phyloP scores from a whole-genome alignment of 1,284 basidiomycete genomes.

The Athelia sp. region DNA sequence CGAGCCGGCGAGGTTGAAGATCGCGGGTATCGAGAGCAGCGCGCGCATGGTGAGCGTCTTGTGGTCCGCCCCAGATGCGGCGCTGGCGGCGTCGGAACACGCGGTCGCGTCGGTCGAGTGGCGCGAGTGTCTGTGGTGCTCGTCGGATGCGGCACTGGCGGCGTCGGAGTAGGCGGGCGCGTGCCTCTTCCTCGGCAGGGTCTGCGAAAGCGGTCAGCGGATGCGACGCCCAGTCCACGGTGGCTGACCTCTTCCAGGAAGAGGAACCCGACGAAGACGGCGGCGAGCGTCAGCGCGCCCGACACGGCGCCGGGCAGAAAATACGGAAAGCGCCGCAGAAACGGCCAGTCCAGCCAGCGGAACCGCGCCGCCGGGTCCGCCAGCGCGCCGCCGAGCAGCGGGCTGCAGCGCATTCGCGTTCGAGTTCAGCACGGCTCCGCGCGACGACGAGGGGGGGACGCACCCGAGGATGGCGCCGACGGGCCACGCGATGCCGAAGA shows the following conservation, averaged over 20 bases:
- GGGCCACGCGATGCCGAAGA: conserved; percentile 60
- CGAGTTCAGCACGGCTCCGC: neutral
- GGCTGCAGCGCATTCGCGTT: conserved; percentile 29
- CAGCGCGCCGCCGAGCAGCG: conserved; percentile 57
- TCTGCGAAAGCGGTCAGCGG: conserved; percentile 24
- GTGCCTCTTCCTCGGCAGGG: conserved; percentile 35
- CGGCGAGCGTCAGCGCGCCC: conserved; percentile 33
- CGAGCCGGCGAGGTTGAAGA: conserved; percentile 48
- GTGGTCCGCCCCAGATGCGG: conserved; percentile 3
- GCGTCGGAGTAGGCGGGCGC: conserved; percentile 4
- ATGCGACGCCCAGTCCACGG: neutral
- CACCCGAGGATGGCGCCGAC: conserved; percentile 59
- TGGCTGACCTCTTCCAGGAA: conserved; percentile 50
- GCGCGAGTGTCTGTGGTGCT: too few relatives aligned
- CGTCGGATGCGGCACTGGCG: too few relatives aligned
- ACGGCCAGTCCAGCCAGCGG: conserved; percentile 41
- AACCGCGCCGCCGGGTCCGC: conserved; percentile 52
- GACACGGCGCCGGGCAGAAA: conserved; percentile 54
- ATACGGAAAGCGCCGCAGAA: conserved; percentile 51
- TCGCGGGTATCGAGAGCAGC: conserved; percentile 44
- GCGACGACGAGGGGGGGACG: conserved; percentile 6
- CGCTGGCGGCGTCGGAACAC: too few relatives aligned
- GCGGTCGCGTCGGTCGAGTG: conserved; percentile 13
- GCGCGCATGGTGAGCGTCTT: conserved; percentile 25
- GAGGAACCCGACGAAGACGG: conserved; percentile 38